Base-by-base conservation (phyloP, 345 rosid species). In the Euphorbia peplus region DNA sequence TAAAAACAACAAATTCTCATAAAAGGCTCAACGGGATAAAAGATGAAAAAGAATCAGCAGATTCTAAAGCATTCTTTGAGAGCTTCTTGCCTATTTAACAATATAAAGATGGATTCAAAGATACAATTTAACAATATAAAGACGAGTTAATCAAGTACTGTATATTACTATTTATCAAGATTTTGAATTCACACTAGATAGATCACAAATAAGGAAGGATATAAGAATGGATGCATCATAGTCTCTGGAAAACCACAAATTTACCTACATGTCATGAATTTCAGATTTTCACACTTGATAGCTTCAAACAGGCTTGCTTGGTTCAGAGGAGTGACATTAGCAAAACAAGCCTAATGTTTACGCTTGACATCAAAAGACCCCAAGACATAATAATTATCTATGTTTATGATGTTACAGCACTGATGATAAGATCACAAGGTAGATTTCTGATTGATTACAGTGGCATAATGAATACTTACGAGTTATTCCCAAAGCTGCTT, bases 401-500 rank as follows among this genome's bases (percentile, higher is more conserved):
- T 15, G 30, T 67, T 15, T 37, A 54, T 39, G 16, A 3, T 39
- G 4, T 35, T 60, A 58, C 21, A 26, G 6, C 21, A 37, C 11
- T 28, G 14, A n/a, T 4, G 50, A 52, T 54, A 57, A 28, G 24
- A 35, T 19, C 54, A 50, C 19, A 10, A 53, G 25, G 18, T 30
- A 59, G 50, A 67, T 8, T 60, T 39, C 26, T 39, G 46, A 8
- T 68, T 41, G 3, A 24, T 64, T 4, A 28, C n/a, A 63, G n/a
- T 32, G 41, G 35, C 35, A 21, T 25, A 41, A 67, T 18, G 19
- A 67, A 35, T 63, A 79, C 97, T 91, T 73, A 93, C 97, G 97
- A 88, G 60, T 78, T 83, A 57, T 72, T 80, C 26, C 91, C 88
- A 32, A 93, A 93, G 66, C 82, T 79, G 83, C 92, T 88, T 42